Evolutionary conservation across 2,329 filamentous ascomycete species (phyloP), one percentile per base, ranked within the genome.

Genomic region (Aspergillus sp.): DNA sequence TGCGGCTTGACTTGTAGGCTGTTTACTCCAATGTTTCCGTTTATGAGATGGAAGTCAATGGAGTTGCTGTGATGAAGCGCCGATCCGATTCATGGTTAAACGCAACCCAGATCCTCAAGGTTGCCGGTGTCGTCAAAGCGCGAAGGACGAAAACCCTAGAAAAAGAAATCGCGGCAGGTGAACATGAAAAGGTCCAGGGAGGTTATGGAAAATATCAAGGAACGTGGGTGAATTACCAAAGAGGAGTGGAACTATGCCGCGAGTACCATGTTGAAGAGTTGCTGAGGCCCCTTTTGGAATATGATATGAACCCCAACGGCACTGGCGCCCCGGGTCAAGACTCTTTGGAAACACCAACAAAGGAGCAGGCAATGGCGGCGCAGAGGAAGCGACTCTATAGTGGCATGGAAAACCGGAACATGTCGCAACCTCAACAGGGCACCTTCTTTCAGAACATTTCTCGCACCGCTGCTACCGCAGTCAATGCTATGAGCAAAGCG

Each of bases 201-300:
- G 95, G 95, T 5, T 99, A 99, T 73, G 95, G 95, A 67, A 98
- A 98, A 81, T 99, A 99, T 73, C 95, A 99, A 81, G 95, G 95
- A 59, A 99, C 95, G 2, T 99, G 95, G 95, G 96, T 99, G 73
- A 92, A 91, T 72, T 98, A 96, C 73, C 91, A 94, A 54, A 88
- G 94, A 64, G 95, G 94, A 1, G 85, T 96, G 50, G 92, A 97
- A 73, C 94, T 99, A 70, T 98, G 95, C 77, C 88, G 91, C 47
- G 85, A 88, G 72, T 89, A 89, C 70, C 85, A 86, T 60, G 81
- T 83, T 45, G 79, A 82, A 65, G 80, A 82, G 63, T 57, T 81
- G 28, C 71, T 83, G 45, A 72, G 80, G 50, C 81, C 81, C 9
- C 71, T 83, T 49, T 75, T 83, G 11, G 80, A 83, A 64, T 82